Evolutionary conservation across 2,329 filamentous ascomycete species (phyloP), one percentile per base, ranked within the genome.

Genomic region (Xylariaceae sp.): DNA sequence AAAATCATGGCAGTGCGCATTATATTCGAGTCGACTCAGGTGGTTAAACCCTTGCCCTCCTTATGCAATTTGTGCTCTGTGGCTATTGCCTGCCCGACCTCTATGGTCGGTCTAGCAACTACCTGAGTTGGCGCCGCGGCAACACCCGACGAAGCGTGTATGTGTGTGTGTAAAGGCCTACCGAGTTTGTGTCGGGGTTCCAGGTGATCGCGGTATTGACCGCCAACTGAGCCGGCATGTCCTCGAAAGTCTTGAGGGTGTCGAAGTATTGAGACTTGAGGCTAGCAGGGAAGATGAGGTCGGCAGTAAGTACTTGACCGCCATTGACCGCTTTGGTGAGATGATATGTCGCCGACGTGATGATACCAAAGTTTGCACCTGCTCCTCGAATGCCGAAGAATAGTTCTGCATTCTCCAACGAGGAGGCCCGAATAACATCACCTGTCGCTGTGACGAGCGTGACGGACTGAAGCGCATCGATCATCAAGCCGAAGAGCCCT

Each of bases 341-440:
- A 18, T 48, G 3, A 39, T 47, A 54, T 31, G 31, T 48, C 12
- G 54, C 51, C 3, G 49, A 53, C 1, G 31, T 45, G n/a, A 58
- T 16, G 45, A 66, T 55, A 16, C 61, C 63, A 36, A 66, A 64
- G 39, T 64, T 66, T 9, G 53, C 45, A 1, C 62, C 64, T 6
- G 63, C 63, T 7, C 64, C 64, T 12, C 55, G 55, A n/a, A 65
- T 50, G 4, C 50, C 63, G 59, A 60, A 65, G 56, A 61, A 65
- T 18, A 65, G 51, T 28, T 63, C 60, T 5, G 56, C 33, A 18
- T 62, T 56, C 7, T 22, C 41, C 2, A 6, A 46, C n/a, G 50
- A 19, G 5, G 56, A 54, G 1, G 55, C 58, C 3, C 42, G 44
- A 3, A 63, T 47, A 1, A 62, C 9, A 6, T 56, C 53, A 0